Percentiles rank a stretch among this genome's conserved stretches.
Conservation (phyloP, 1,284 basidiomycete species). For the Pyrrhoderma noxium region DNA sequence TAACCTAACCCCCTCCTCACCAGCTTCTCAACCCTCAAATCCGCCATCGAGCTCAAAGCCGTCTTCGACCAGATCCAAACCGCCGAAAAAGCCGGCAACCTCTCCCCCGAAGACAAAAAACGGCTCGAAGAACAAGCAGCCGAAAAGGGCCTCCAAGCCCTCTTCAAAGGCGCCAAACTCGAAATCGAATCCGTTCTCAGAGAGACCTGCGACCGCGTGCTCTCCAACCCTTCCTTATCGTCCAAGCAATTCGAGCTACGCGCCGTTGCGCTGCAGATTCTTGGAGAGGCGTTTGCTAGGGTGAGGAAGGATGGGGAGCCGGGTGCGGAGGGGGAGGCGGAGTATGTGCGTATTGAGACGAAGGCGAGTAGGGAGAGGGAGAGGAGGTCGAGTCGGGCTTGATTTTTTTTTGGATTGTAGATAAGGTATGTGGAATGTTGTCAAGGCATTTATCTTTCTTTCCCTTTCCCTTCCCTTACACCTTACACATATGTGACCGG, state of each 20-base stretch:
- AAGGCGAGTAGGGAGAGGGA: constrained; percentile 45
- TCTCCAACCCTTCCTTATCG: constrained; percentile 50
- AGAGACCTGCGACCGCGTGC: constrained; percentile 86
- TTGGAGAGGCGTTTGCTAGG: constrained; percentile 67
- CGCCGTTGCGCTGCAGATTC: constrained; percentile 75
- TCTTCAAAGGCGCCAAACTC: constrained; percentile 95
- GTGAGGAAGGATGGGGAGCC: constrained; percentile 61
- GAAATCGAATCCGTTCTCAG: constrained; percentile 92
- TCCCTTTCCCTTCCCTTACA: no score
- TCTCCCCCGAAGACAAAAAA: constrained; percentile 80
- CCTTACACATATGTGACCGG: no score
- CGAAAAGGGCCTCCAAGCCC: constrained; percentile 87
- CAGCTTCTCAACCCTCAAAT: constrained; percentile 81
- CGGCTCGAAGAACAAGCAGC: constrained; percentile 95
- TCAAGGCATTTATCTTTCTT: no score
- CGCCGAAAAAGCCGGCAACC: constrained; percentile 81
- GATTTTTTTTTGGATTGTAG: not conserved
- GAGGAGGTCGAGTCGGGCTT: not conserved
- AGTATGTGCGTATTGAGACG: constrained; percentile 82
- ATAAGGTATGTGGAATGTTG: no score
- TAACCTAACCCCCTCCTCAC: constrained; percentile 1
- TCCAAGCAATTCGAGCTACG: constrained; percentile 64
- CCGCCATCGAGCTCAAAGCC: constrained; percentile 87
- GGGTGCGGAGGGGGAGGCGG: constrained; percentile 46
- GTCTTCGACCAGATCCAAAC: constrained; percentile 95